Evolutionary conservation across 2,329 filamentous ascomycete species (phyloP).

Genomic region (Colletotrichum orbiculare): DNA sequence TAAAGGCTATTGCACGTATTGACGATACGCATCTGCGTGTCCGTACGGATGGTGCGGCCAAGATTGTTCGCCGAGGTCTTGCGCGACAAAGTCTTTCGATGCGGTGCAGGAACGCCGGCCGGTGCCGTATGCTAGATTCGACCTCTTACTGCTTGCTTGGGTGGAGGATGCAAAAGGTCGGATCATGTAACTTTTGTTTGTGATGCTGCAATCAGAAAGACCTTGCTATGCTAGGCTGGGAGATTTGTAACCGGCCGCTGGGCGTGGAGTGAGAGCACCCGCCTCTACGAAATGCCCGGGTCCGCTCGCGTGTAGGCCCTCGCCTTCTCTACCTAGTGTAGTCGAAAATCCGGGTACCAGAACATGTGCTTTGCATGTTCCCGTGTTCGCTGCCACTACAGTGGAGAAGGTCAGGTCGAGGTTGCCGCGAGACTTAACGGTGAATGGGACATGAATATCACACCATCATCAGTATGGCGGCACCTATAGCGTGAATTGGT

Average conservation of each 20-base stretch:
- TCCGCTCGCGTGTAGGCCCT: slow-evolving; percentile 4
- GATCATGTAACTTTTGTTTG: too few species aligned
- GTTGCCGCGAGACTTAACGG: background rate
- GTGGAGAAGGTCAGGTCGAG: too few species aligned
- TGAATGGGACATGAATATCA: background rate
- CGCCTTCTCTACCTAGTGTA: background rate
- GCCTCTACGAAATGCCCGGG: slow-evolving; percentile 22
- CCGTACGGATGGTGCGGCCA: too few species aligned
- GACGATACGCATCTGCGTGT: too few species aligned
- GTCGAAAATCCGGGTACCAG: slow-evolving; percentile 7
- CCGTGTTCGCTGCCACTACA: background rate
- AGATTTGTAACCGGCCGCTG: background rate
- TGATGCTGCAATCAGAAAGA: too few species aligned
- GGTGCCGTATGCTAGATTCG: too few species aligned
- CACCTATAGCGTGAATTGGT: background rate
- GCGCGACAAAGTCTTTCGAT: background rate
- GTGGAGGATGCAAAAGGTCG: too few species aligned
- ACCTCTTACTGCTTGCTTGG: too few species aligned
- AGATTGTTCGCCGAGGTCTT: too few species aligned
- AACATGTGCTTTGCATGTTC: slow-evolving; percentile 6
- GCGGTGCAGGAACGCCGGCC: background rate
- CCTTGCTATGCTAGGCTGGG: slow-evolving; percentile 8
- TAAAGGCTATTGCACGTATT: background rate
- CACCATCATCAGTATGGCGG: slow-evolving; percentile 13
- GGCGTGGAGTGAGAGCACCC: slow-evolving; percentile 12